Conservation (phyloP, 2,329 filamentous ascomycete genomes). For the Cercospora zeina region DNA sequence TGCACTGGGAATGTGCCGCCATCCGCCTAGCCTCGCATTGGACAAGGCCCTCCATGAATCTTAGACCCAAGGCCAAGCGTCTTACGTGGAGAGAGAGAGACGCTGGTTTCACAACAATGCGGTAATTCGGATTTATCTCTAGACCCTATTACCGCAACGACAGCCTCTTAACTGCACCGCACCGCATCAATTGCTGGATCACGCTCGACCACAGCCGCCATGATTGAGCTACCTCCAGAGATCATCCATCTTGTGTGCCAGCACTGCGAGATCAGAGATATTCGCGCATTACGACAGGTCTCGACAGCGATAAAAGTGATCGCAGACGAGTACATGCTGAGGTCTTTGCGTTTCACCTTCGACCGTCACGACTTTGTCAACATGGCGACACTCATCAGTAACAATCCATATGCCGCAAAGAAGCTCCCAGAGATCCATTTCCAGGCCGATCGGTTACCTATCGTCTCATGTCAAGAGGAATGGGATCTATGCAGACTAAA, state of each 20-base stretch:
- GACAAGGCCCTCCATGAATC: not conserved
- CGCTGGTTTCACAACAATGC: not conserved
- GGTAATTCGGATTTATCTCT: not conserved
- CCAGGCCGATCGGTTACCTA: not conserved
- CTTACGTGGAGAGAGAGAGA: not conserved
- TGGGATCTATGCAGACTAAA: not conserved
- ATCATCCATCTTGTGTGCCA: not conserved
- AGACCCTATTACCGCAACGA: not conserved
- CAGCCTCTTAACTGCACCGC: not conserved
- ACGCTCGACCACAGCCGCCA: not conserved
- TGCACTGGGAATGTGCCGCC: not conserved
- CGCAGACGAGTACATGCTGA: not conserved
- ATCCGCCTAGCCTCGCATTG: not conserved
- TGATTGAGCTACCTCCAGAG: not conserved
- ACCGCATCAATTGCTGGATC: not conserved
- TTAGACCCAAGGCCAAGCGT: not conserved
- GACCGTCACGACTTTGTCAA: not conserved
- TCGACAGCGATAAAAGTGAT: not conserved
- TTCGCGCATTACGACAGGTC: not conserved
- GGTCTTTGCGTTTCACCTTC: not conserved
- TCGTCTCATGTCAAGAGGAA: not conserved
- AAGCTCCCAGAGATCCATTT: not conserved
- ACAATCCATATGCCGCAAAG: not conserved
- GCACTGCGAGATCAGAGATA: not conserved
- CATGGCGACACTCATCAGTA: not conserved